Evolutionary conservation across 345 rosid species (phyloP).

Genomic region (Psidium friedrichsthalianum): DNA sequence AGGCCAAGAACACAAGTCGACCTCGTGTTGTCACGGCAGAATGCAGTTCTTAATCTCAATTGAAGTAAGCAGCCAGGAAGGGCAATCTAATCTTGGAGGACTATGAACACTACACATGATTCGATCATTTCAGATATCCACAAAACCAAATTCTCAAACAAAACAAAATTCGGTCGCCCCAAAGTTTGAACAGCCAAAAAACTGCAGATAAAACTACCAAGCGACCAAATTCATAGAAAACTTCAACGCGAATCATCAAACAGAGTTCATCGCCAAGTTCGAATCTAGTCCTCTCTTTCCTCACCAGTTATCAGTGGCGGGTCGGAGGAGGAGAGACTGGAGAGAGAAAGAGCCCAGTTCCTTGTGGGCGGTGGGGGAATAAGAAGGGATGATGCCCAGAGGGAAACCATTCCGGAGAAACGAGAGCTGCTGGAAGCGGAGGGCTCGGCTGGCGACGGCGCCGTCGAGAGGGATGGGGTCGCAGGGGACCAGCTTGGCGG

Average conservation of each 20-base stretch:
- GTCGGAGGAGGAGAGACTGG: constrained; percentile 50
- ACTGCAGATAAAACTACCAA: not conserved
- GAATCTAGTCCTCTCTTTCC: not conserved
- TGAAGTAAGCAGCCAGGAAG: not conserved
- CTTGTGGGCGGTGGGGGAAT: constrained; percentile 33
- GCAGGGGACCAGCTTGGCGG: constrained; percentile 67
- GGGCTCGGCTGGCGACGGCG: constrained; percentile 53
- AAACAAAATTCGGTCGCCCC: not conserved
- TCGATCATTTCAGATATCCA: not conserved
- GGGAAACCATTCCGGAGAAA: constrained; percentile 63
- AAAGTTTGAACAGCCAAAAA: not conserved
- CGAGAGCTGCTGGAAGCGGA: constrained; percentile 83
- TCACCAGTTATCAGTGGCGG: constrained; percentile 52
- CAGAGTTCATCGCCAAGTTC: not conserved
- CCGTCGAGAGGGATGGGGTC: constrained; percentile 61
- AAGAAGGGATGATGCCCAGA: constrained; percentile 67
- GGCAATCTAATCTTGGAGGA: not conserved
- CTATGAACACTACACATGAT: not conserved
- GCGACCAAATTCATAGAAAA: not conserved
- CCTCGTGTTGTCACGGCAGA: not conserved
- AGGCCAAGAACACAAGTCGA: not conserved
- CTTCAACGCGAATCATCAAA: not conserved
- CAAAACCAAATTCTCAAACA: not conserved
- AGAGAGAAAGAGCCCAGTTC: constrained; percentile 61
- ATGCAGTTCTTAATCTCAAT: not conserved